Base-by-base conservation (phyloP, 805 yeast species). In the Ogataea dorogensis region DNA sequence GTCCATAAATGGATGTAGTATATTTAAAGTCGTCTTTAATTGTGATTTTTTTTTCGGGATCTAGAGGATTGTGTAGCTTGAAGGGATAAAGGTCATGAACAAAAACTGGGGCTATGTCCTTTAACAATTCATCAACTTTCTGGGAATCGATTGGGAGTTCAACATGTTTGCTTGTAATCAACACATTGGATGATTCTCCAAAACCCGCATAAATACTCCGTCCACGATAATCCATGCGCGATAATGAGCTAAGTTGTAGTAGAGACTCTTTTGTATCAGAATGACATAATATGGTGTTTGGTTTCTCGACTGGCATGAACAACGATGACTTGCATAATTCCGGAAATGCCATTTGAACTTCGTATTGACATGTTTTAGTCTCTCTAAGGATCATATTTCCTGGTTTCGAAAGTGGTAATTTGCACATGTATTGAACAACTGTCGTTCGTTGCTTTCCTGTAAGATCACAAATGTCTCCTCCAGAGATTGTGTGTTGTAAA, bases 401-500 rank as follows among this genome's bases (percentile, higher is more conserved):
- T 4, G 64, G 58, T 3, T 21, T 11, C 2, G 34, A 25, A 9
- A 47, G 26, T 2, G 40, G 35, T n/a, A n/a, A n/a, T 28, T 50
- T 55, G 30, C 67, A 63, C 5, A 41, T 36, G 28, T 61, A 62
- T 12, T 50, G 45, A 13, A 63, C 44, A 1, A 44, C 44, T 2
- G 57, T 48, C 4, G 47, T 29, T 28, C 68, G 40, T 15, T 53
- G 56, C n/a, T 38, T 37, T 2, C 54, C 53, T 3, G 66, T 63
- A 20, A 61, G 31, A 37, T 63, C 68, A 47, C 68, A 63, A 2
- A 49, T 39, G 2, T 53, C 45, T 5, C 68, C 68, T 27, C 52
- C 51, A 5, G 46, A 42, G 2, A 58, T 40, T 11, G 42, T 40
- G 22, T 59, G 65, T 8, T 59, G 43, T 5, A 61, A 44, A 33